Base-by-base conservation (phyloP, 2,329 filamentous ascomycete species). In the Lasiodiplodia sp. region DNA sequence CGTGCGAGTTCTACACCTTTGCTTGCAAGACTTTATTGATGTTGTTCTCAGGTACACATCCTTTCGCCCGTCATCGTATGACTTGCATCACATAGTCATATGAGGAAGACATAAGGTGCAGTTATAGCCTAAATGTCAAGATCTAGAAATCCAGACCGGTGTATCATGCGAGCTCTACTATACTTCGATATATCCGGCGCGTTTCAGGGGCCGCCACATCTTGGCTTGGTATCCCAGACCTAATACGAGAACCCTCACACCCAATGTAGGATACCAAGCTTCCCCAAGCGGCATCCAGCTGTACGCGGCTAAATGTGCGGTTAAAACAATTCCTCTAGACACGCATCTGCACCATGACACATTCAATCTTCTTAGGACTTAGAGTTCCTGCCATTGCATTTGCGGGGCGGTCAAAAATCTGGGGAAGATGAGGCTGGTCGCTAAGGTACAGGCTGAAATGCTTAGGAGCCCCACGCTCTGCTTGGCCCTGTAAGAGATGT, bases 391-490 rank as follows among this genome's bases (percentile, higher is more conserved):
- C 8, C 12, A 47, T 37, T 6, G 44, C 21, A 44, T 23, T 38
- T 38, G 18, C 10, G 16, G 47, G 28, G 47, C 31, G 14, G 8
- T 18, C 21, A 25, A 28, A 38, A 28, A 52, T 64, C 60, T 64
- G 28, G 60, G 47, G 60, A 64, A 64, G 31, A 38, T 52, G 60
- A 51, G 47, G 60, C 31, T 64, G 47, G 25, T 18, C 18, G 31
- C 28, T n/a, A 21, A 64, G 60, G 60, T 52, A 64, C 44, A 64
- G 60, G 60, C 60, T 64, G 47, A 52, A 64, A 52, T 52, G 60
- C 60, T 64, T 64, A 28, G 44, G 23, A 3, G 37, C 7, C 25
- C 58, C 58, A 63, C 40, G 37, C 40, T 60, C 44, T 40, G 55
- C 38, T 60, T 47, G 57, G 58, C 40, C 40, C 10, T 21, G 58